These are phyloP conservation scores for Pisolithus microcarpus DNA, from an alignment of 768 basidiomycete species.

Conservation along the genomic window DNA sequence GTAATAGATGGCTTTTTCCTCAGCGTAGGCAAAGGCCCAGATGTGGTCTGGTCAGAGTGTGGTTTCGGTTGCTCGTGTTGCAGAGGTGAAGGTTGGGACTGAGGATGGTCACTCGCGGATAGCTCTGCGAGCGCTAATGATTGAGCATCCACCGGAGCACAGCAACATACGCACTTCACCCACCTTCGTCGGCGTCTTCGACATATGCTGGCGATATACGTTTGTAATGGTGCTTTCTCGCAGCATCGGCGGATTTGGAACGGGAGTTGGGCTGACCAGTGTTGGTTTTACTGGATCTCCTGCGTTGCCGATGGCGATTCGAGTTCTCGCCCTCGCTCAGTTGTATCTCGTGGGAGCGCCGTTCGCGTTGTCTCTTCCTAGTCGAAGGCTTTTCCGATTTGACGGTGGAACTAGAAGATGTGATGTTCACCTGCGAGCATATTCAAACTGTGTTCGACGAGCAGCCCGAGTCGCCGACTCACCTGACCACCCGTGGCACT, in stretches of 20 bases:
- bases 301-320: slow-evolving; percentile 7
- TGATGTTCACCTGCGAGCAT: slow-evolving; percentile 9
- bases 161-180: not conserved
- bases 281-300: slow-evolving; percentile 4
- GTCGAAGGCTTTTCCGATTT: slow-evolving; percentile 6
- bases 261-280: slow-evolving; percentile 9
- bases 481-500: slow-evolving; percentile 45
- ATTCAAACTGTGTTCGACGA: not conserved
- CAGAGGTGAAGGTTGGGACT: slow-evolving; percentile 14
- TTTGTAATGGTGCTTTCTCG: slow-evolving; percentile 1
- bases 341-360: slow-evolving; percentile 7
- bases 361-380: slow-evolving; percentile 2
- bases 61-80: not conserved
- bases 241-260: slow-evolving; percentile 15
- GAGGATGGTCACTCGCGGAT: slow-evolving; percentile 15
- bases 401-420: slow-evolving; percentile 7
- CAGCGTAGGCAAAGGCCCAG: slow-evolving; percentile 27
- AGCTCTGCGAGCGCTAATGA: slow-evolving; percentile 10
- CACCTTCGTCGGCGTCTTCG: slow-evolving; percentile 19
- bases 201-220: slow-evolving; percentile 1
- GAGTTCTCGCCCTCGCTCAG: slow-evolving; percentile 12
- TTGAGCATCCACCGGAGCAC: slow-evolving; percentile 5
- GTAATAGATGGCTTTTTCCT: slow-evolving; percentile 38
- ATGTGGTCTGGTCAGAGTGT: slow-evolving; percentile 9
- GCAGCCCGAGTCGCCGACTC: slow-evolving; percentile 4